Base-by-base conservation (phyloP, 2,329 filamentous ascomycete species). In the Fusarium sp. region DNA sequence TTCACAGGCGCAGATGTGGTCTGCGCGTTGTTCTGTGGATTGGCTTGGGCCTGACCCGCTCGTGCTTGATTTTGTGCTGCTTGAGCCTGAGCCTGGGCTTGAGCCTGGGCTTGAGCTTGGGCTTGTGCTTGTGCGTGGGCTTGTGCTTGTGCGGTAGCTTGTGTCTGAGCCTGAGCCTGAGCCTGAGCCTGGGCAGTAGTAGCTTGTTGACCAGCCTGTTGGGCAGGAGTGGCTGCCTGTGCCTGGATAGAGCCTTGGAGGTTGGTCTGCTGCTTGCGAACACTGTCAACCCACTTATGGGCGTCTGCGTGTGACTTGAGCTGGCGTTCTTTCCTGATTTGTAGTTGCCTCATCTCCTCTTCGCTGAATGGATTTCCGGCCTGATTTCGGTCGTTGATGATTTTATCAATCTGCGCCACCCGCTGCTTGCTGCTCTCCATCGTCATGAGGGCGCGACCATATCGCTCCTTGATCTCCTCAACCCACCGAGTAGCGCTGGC, bases 401-500 rank as follows among this genome's bases (percentile, higher is more conserved):
- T 70, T 54, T 81, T 81, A 12, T 89, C 87, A 62, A 89, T 80
- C 59, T 80, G 79, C 3, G 79, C 79, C 5, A 88, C 77, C 56
- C 84, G 82, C n/a, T 72, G 76, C 12, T 85, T 84, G 4, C 83
- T 81, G 11, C 73, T 81, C 40, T 90, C 88, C 83, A 90, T 89
- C 2, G 84, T 83, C 71, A 86, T 80, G 7, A 90, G 78, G 0
- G 86, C 87, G 43, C 85, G 81, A 0, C 82, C 81, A 67, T 90
- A 89, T 63, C 83, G 84, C 0, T 83, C 80, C 74, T 85, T 88
- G 35, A 85, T 81, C 2, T 88, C 85, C 9, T 85, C 81, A 2
- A 86, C 77, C 86, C 87, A 90, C 70, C 87, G 87, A 2, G 83
- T 82, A 6, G 84, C 82, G n/a, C 87, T 84, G 0, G 83, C 81